These are phyloP conservation scores for Dacryopinax primogenitus DNA, from an alignment of 768 basidiomycete species.

Conservation along the genomic window DNA sequence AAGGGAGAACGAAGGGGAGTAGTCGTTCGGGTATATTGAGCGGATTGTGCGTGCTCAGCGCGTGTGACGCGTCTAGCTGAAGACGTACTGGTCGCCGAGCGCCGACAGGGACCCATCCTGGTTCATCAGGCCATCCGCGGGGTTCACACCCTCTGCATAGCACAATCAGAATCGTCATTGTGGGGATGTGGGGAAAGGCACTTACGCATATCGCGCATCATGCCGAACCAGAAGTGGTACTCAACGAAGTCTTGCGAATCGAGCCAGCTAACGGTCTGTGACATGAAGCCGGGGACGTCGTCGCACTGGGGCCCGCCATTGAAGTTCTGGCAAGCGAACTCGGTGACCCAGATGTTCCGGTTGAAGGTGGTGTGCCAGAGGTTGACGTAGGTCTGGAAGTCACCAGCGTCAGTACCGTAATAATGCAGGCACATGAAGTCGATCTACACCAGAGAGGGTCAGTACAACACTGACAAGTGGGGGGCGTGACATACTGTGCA, in stretches of 20 bases:
- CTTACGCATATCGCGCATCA: constrained; percentile 9
- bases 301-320: constrained; percentile 1
- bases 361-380: constrained; percentile 35
- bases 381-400: constrained; percentile 42
- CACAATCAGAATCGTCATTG: neutral
- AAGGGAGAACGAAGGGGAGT: neutral
- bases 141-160: constrained; percentile 3
- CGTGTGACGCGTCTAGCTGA: neutral
- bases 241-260: constrained; percentile 2
- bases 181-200: neutral
- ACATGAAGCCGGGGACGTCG: constrained; percentile 3
- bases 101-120: constrained; percentile 2
- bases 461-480: neutral
- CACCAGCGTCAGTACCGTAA: constrained; percentile 43
- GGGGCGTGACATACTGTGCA: constrained; percentile 33
- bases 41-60: neutral
- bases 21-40: constrained; percentile 1
- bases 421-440: constrained; percentile 50
- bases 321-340: constrained; percentile 47
- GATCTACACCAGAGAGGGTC: constrained; percentile 31
- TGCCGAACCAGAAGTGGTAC: constrained; percentile 4
- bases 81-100: constrained; percentile 2
- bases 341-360: constrained; percentile 46
- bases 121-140: constrained; percentile 8
- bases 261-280: neutral